Conservation (phyloP, 2,329 filamentous ascomycete genomes). For the Neurospora crassa region DNA sequence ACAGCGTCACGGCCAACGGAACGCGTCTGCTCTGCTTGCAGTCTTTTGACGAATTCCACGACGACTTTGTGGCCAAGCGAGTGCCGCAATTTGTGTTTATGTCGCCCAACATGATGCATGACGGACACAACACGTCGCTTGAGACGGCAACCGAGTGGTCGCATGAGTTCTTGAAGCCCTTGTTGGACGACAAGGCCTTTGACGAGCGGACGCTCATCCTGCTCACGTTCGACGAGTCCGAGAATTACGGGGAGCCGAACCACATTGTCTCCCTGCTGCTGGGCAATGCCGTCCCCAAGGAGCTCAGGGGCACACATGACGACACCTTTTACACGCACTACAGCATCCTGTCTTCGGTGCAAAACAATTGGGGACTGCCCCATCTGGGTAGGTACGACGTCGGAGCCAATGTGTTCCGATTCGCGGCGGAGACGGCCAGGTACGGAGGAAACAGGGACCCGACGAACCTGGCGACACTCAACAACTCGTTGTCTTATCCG, state of each 20-base stretch:
- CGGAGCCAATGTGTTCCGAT: slow-evolving; percentile 22
- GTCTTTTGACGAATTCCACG: slow-evolving; percentile 51
- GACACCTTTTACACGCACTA: slow-evolving; percentile 37
- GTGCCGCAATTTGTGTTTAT: slow-evolving; percentile 59
- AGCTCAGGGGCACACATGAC: slow-evolving; percentile 40
- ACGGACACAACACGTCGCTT: slow-evolving; percentile 51
- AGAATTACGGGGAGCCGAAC: slow-evolving; percentile 42
- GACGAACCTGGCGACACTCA: slow-evolving; percentile 23
- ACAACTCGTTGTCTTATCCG: slow-evolving; percentile 33
- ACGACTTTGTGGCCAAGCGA: slow-evolving; percentile 42
- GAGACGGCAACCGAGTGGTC: slow-evolving; percentile 43
- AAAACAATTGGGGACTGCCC: slow-evolving; percentile 34
- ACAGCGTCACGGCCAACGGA: slow-evolving; percentile 30
- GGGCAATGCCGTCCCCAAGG: slow-evolving; percentile 40
- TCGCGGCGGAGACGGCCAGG: slow-evolving; percentile 16
- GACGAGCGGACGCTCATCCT: slow-evolving; percentile 44
- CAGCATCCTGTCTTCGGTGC: slow-evolving; percentile 30
- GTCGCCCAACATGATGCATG: slow-evolving; percentile 54
- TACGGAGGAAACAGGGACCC: slow-evolving; percentile 25
- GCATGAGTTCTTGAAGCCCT: slow-evolving; percentile 40
- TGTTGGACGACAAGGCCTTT: slow-evolving; percentile 40
- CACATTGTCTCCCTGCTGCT: slow-evolving; percentile 44
- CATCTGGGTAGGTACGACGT: slow-evolving; percentile 34
- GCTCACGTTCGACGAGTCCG: slow-evolving; percentile 49
- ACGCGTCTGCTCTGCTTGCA: slow-evolving; percentile 48